phyloP scores from a whole-genome alignment of 164 flowering plant species.

The Macadamia integrifolia region DNA sequence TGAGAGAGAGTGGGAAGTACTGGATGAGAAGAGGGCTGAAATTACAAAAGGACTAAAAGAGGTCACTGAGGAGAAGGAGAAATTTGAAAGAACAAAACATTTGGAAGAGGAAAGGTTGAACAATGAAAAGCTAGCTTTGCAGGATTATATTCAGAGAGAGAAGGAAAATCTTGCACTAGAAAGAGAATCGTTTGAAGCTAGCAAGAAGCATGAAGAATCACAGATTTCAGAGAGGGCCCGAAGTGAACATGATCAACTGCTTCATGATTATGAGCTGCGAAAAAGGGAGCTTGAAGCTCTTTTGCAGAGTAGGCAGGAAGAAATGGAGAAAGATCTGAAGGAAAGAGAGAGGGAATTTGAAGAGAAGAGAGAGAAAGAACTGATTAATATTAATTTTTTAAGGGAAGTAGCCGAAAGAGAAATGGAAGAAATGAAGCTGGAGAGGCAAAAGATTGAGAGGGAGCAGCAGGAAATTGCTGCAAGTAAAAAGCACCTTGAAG shows the following conservation, averaged over 20 bases:
- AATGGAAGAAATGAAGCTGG: slow-evolving; percentile 51
- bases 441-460: slow-evolving; percentile 38
- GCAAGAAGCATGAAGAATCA: slow-evolving; percentile 50
- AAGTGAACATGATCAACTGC: slow-evolving; percentile 40
- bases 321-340: slow-evolving; percentile 39
- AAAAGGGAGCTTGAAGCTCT: slow-evolving; percentile 48
- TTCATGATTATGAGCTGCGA: slow-evolving; percentile 50
- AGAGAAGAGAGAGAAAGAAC: slow-evolving; percentile 43
- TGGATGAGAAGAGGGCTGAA: slow-evolving; percentile 69
- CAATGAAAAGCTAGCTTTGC: slow-evolving; percentile 34
- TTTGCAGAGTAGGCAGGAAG: slow-evolving; percentile 39
- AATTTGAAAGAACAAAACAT: slow-evolving; percentile 32
- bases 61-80: slow-evolving; percentile 44
- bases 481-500: slow-evolving; percentile 48
- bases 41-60: slow-evolving; percentile 31
- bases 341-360: slow-evolving; percentile 48
- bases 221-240: slow-evolving; percentile 43
- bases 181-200: slow-evolving; percentile 58
- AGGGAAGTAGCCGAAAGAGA: slow-evolving; percentile 49
- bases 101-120: slow-evolving; percentile 51
- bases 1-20: slow-evolving; percentile 82
- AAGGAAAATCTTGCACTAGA: slow-evolving; percentile 51
- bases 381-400: slow-evolving; percentile 29
- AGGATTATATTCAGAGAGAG: slow-evolving; percentile 42
- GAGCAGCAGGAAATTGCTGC: slow-evolving; percentile 39